phyloP scores from a whole-genome alignment of 2,329 filamentous ascomycete species.

The Thelonectria discophora region DNA sequence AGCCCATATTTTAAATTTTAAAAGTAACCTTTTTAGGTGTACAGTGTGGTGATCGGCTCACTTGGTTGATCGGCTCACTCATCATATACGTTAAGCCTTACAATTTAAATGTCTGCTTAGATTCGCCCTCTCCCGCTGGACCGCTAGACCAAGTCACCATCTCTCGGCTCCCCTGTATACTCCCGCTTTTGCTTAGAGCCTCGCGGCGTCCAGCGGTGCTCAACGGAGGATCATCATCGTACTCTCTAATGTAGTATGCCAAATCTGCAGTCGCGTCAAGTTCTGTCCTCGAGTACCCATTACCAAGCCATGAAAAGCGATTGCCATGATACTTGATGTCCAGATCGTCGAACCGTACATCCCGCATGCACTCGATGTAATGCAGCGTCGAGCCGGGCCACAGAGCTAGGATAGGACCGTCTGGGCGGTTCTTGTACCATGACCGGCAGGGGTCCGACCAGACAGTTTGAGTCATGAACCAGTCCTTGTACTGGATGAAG shows the following conservation, averaged over 20 bases:
- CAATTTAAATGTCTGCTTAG: neutral
- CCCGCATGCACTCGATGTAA: slow-evolving; percentile 57
- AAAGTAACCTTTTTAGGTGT: too few relatives aligned
- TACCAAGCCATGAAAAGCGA: slow-evolving; percentile 52
- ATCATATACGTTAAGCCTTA: too few relatives aligned
- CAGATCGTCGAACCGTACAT: slow-evolving; percentile 57
- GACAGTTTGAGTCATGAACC: slow-evolving; percentile 53
- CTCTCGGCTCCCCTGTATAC: slow-evolving; percentile 10
- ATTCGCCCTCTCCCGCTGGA: neutral
- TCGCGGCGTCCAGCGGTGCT: slow-evolving; percentile 29
- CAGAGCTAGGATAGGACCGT: slow-evolving; percentile 56
- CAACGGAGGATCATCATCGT: slow-evolving; percentile 46
- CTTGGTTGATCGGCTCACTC: too few relatives aligned
- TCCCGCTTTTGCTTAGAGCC: slow-evolving; percentile 25
- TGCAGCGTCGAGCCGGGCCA: slow-evolving; percentile 53
- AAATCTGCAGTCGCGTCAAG: slow-evolving; percentile 51
- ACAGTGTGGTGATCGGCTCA: too few relatives aligned
- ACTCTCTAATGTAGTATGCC: slow-evolving; percentile 50
- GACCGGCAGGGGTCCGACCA: slow-evolving; percentile 53
- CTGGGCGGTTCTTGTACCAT: slow-evolving; percentile 58
- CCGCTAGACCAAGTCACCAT: slow-evolving; percentile 23
- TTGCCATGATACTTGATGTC: slow-evolving; percentile 52
- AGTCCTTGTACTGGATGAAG: slow-evolving; percentile 57
- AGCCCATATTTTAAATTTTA: too few relatives aligned
- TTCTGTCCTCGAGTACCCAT: slow-evolving; percentile 55